Evolutionary conservation across 1,284 basidiomycete species (phyloP).

Genomic region (Ceratobasidium sp.): DNA sequence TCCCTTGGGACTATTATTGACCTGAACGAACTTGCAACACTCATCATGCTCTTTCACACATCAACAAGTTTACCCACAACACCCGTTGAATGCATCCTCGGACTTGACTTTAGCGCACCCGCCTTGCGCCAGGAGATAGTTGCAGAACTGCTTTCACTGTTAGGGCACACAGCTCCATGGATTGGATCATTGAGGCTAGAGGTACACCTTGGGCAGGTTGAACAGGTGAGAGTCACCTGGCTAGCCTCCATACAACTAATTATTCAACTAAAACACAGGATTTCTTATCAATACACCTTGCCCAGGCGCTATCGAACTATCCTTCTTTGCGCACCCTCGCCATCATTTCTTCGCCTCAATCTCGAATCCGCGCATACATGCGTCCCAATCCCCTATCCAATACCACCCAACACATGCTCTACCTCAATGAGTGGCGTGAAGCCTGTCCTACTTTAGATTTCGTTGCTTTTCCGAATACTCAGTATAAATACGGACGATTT

Average conservation of each 20-base stretch:
- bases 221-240: background rate
- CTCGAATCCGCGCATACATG: background rate
- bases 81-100: background rate
- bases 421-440: conserved; percentile 4
- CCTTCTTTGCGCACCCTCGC: conserved; percentile 20
- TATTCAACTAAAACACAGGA: background rate
- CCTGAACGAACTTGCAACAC: background rate
- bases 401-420: background rate
- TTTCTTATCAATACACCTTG: background rate
- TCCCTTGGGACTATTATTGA: background rate
- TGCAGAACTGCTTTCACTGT: background rate
- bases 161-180: conserved; percentile 4
- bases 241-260: background rate
- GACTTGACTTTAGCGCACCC: background rate
- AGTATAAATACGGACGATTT: background rate
- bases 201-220: background rate
- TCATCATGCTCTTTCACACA: background rate
- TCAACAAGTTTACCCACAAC: background rate
- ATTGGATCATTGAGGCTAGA: conserved; percentile 23
- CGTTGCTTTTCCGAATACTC: conserved; percentile 9
- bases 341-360: background rate
- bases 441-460: background rate
- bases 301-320: background rate
- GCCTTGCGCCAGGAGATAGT: background rate
- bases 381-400: conserved; percentile 7